Base-by-base conservation (phyloP, 495 filamentous ascomycete species). In the Xanthoparmelia taractica region DNA sequence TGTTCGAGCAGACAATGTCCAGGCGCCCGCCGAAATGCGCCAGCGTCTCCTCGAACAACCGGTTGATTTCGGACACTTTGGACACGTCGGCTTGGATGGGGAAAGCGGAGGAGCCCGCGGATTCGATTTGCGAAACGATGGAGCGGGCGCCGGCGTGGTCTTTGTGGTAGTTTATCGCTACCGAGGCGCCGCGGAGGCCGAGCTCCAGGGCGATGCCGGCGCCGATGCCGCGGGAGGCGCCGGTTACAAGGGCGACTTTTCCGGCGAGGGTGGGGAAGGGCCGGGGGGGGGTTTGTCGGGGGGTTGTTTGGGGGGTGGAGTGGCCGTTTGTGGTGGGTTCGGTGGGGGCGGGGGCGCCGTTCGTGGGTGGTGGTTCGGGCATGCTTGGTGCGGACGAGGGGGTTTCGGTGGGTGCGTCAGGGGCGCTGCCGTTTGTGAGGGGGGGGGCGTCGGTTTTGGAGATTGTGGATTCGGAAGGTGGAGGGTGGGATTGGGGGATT, bases 1-100 rank as follows among this genome's bases (percentile, higher is more conserved):
- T 79, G 77, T 89, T 89, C 67, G 80, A 84, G 74, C 86, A 85
- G 55, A 92, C 89, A 60, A 93, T 89, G 72, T 92, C 82, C 68
- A 93, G 74, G 60, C 80, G 80, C n/a, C n/a, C n/a, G 60, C 87
- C 87, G 61, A 90, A 91, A 50, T 81, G 77, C 59, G 75, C 73
- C 65, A 89, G 82, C 0, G 87, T 84, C 61, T 87, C 79, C 11
- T 75, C 72, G 70, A 91, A 88, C 15, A 91, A 78, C 29, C 75
- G 72, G 31, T 76, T 74, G 68, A 90, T 87, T 63, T 90, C 84
- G 43, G 81, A 70, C 29, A 87, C 77, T 52, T 85, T 79, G 65
- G 83, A 84, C 36, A 94, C 80, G 72, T 94, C 87, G 62, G 90
- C 90, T 72, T 90, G 81, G 74, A 96, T 83, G 45, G 88, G 82